Percentiles rank a stretch among this genome's conserved stretches.
Conservation (phyloP, 2,329 filamentous ascomycete genomes). For the Seiridium unicorne region DNA sequence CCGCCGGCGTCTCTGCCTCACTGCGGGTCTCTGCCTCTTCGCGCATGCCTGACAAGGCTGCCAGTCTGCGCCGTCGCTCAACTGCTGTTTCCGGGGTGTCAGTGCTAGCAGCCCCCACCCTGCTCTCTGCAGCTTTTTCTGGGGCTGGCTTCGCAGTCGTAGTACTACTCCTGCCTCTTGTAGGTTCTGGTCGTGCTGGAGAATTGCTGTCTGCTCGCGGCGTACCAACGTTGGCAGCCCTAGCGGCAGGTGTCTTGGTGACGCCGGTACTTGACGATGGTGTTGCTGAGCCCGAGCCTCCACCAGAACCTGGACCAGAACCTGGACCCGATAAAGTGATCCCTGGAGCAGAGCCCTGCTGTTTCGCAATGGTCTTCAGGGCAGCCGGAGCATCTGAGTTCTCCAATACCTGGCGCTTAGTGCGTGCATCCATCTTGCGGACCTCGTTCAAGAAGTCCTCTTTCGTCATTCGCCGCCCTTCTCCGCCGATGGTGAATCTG, state of each 20-base stretch:
- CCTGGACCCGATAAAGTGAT: neutral
- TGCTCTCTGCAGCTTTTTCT: neutral
- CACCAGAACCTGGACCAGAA: neutral
- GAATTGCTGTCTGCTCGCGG: neutral
- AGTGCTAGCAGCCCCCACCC: constrained; percentile 21
- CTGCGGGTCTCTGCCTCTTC: constrained; percentile 37
- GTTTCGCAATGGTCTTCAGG: constrained; percentile 48
- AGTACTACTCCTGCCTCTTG: neutral
- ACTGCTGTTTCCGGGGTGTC: constrained; percentile 64
- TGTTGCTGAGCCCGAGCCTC: neutral
- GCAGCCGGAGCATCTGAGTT: constrained; percentile 45
- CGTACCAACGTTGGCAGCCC: neutral
- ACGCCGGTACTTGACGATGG: constrained; percentile 26
- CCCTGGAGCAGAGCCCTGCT: constrained; percentile 2
- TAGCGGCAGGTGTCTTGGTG: constrained; percentile 10
- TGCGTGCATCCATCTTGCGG: constrained; percentile 67
- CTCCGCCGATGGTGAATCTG: constrained; percentile 72
- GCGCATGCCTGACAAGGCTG: constrained; percentile 44
- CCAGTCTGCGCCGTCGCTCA: constrained; percentile 65
- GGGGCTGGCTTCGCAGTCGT: neutral
- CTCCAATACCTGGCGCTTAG: constrained; percentile 53
- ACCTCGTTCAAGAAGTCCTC: constrained; percentile 77
- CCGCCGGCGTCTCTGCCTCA: constrained; percentile 68
- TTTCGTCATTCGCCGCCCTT: constrained; percentile 75
- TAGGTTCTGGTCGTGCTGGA: neutral